A percentile compares a stretch with the other conserved stretches of the same genome.
Conservation (phyloP, 495 filamentous ascomycete genomes). For the Aspergillus campestris region DNA sequence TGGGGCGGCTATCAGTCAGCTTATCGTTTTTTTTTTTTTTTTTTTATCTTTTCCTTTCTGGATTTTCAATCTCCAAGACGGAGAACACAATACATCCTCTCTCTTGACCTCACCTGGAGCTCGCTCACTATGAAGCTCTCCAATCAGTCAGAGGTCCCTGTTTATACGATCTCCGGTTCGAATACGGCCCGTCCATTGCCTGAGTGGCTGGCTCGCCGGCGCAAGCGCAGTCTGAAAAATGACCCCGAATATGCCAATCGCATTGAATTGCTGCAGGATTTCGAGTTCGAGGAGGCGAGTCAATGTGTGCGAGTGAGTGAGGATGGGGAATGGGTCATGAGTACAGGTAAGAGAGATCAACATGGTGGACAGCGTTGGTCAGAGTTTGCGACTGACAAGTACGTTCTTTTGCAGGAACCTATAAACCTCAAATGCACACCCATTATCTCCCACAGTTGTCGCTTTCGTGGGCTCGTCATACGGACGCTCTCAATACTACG, state of each 20-base stretch:
- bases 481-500: constrained; percentile 84
- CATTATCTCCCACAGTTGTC: constrained; percentile 91
- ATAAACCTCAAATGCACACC: constrained; percentile 96
- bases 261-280: constrained; percentile 93
- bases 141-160: constrained; percentile 78
- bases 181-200: constrained; percentile 85
- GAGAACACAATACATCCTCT: too few species aligned
- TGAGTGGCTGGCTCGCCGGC: constrained; percentile 86
- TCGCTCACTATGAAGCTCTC: constrained; percentile 67
- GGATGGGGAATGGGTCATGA: constrained; percentile 98
- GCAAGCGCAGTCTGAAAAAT: constrained; percentile 88
- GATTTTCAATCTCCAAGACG: not conserved
- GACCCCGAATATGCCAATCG: constrained; percentile 89
- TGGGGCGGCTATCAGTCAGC: constrained; percentile 10
- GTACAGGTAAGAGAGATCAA: constrained; percentile 58
- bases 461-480: constrained; percentile 87
- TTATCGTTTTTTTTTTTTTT: constrained; percentile 13
- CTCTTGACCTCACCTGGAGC: not conserved
- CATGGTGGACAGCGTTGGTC: not conserved
- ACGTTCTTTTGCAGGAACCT: constrained; percentile 45
- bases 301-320: constrained; percentile 84
- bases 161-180: constrained; percentile 93
- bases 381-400: constrained; percentile 10
- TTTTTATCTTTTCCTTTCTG: not conserved
- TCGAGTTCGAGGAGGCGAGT: constrained; percentile 98